phyloP scores from a whole-genome alignment of 768 basidiomycete species.

The Russula vinacea region DNA sequence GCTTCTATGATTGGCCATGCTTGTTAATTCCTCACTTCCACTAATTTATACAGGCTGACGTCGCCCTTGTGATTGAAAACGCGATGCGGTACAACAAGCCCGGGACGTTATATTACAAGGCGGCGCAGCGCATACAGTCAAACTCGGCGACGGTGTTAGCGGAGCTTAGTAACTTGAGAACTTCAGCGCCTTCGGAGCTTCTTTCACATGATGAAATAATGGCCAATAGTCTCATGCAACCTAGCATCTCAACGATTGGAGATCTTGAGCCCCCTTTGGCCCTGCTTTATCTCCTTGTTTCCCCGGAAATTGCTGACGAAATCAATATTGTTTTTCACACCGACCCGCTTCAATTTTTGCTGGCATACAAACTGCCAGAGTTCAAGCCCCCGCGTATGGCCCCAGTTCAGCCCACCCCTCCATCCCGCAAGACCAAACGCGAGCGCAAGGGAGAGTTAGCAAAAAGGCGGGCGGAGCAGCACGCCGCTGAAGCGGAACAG shows the following conservation, averaged over 20 bases:
- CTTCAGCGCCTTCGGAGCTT: conserved; percentile 19
- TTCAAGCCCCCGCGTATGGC: conserved; percentile 61
- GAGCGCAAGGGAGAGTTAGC: conserved; percentile 25
- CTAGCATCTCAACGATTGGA: conserved; percentile 43
- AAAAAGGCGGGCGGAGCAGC: conserved; percentile 19
- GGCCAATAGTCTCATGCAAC: conserved; percentile 2
- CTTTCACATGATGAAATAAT: neutral
- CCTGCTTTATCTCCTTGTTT: conserved; percentile 54
- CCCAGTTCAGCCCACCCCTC: conserved; percentile 41
- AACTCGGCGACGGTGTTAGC: conserved; percentile 43
- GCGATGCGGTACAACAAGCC: conserved; percentile 82
- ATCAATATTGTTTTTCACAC: conserved; percentile 53
- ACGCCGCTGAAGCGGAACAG: conserved; percentile 7
- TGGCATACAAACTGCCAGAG: conserved; percentile 62
- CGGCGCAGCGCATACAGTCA: conserved; percentile 61
- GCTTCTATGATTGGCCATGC: neutral
- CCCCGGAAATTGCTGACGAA: conserved; percentile 52
- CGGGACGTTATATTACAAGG: conserved; percentile 65
- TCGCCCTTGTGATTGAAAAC: conserved; percentile 81
- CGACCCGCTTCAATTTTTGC: conserved; percentile 62
- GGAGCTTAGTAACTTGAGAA: conserved; percentile 40
- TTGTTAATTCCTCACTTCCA: neutral
- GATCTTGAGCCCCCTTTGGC: conserved; percentile 71
- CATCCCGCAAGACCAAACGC: conserved; percentile 37
- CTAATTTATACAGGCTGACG: conserved; percentile 58